phyloP scores from a whole-genome alignment of 1,284 basidiomycete genomes.

The Volvariella volvacea region DNA sequence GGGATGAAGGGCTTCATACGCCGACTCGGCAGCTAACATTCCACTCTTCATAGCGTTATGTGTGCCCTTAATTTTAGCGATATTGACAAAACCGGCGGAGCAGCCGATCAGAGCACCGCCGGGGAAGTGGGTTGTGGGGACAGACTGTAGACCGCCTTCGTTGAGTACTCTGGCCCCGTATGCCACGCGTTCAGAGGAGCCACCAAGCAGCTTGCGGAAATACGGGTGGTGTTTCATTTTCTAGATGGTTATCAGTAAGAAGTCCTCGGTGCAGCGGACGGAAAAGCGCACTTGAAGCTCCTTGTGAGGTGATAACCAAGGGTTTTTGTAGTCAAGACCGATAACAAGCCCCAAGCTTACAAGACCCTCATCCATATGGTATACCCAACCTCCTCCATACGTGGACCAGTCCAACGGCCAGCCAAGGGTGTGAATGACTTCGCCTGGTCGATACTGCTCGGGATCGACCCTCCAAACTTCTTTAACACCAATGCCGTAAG shows the following conservation, averaged over 20 bases:
- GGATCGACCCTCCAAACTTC: slow-evolving; percentile 90
- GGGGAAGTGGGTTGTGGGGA: slow-evolving; percentile 90
- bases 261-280: neutral
- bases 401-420: slow-evolving; percentile 86
- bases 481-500: slow-evolving; percentile 95
- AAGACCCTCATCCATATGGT: slow-evolving; percentile 93
- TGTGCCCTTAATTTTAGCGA: slow-evolving; percentile 99
- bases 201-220: slow-evolving; percentile 73
- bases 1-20: slow-evolving; percentile 57
- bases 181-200: slow-evolving; percentile 50
- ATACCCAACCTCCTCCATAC: slow-evolving; percentile 93
- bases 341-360: slow-evolving; percentile 91
- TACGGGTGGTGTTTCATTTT: slow-evolving; percentile 98
- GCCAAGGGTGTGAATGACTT: slow-evolving; percentile 90
- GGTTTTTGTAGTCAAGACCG: slow-evolving; percentile 93
- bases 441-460: slow-evolving; percentile 65
- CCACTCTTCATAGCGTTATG: slow-evolving; percentile 99
- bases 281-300: slow-evolving; percentile 72
- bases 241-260: slow-evolving; percentile 33
- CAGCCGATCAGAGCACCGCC: slow-evolving; percentile 95
- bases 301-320: slow-evolving; percentile 87
- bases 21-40: slow-evolving; percentile 92
- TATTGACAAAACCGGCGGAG: slow-evolving; percentile 94
- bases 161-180: slow-evolving; percentile 92
- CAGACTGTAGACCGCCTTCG: slow-evolving; percentile 92